phyloP scores from a whole-genome alignment of 441 rosid species.

The Pelargonium exstipulatum region DNA sequence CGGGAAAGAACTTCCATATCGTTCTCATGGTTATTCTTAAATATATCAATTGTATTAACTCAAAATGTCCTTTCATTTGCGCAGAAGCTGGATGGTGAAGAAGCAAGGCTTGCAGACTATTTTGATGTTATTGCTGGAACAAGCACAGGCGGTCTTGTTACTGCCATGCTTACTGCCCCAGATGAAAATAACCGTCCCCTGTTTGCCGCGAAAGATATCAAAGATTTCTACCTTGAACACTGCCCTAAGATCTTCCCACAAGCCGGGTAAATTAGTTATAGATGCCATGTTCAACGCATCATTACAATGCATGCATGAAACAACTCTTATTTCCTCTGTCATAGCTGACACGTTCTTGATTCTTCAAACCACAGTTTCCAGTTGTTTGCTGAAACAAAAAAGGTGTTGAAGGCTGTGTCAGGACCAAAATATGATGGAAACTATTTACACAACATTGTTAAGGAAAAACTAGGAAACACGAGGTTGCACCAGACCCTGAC shows the following conservation, averaged over 20 bases:
- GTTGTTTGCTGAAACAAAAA: constrained; percentile 24
- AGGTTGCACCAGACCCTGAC: constrained; percentile 44
- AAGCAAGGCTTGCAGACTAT: constrained; percentile 55
- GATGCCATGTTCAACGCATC: not conserved
- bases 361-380: constrained; percentile 15
- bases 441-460: constrained; percentile 36
- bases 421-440: constrained; percentile 58
- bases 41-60: no score
- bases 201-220: constrained; percentile 53
- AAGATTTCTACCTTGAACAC: constrained; percentile 44
- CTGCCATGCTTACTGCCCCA: constrained; percentile 48
- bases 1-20: not conserved
- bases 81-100: constrained; percentile 34
- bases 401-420: constrained; percentile 33
- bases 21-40: not conserved
- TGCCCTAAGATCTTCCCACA: constrained; percentile 59
- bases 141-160: constrained; percentile 53
- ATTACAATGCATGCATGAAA: no score
- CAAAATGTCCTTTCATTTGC: not conserved
- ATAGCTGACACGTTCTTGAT: not conserved
- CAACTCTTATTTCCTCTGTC: not conserved
- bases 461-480: constrained; percentile 33
- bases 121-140: constrained; percentile 66
- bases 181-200: constrained; percentile 33
- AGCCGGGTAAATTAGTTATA: constrained; percentile 24